Evolutionary conservation across 2,329 filamentous ascomycete species (phyloP), one percentile per base, ranked within the genome.

Genomic region (Sporothrix pseudoabietina): DNA sequence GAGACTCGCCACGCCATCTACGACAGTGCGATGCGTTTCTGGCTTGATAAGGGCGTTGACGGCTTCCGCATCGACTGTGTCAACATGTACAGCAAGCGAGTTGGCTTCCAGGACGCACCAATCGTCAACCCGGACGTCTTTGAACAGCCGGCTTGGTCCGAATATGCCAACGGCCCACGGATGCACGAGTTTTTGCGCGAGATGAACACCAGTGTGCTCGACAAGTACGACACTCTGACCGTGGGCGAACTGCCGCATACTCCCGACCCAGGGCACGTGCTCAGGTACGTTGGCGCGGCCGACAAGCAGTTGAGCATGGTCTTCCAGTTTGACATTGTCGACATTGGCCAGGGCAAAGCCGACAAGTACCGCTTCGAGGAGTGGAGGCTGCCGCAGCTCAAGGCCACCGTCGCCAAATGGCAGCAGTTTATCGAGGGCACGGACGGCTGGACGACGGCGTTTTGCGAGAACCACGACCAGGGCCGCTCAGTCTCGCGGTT

Each of bases 11-110:
- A 87, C 63, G 92, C 92, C 3, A 89, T 94, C 4, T 92, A 94
- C 79, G 85, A 90, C 41, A 86, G 87, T 19, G 86, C 91, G 5
- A 92, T 94, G 87, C 86, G 87, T 41, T 96, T 94, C 79, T 96
- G 93, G 93, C 86, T 96, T 0, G 84, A 92, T 68, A 87, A 88
- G 44, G 92, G 92, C 2, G 89, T 92, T 0, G 88, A 91, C 65
- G 91, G 91, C 3, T 93, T 93, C 83, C 86, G 91, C n/a, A 87
- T 93, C 81, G 91, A 93, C 77, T 90, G 91, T 0, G 90, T 93
- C 80, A 92, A 92, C 80, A 87, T 91, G 81, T 91, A 92, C 78
- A 90, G 88, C 78, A 93, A 93, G 78, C 85, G 85, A 0, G 83
- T 84, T 2, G 82, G 81, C 0, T 88, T 75, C 72, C 86, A 85